Evolutionary conservation across 2,329 filamentous ascomycete genomes (phyloP), one percentile per base, ranked within the genome.

Genomic region (Leptographium galeiforme): DNA sequence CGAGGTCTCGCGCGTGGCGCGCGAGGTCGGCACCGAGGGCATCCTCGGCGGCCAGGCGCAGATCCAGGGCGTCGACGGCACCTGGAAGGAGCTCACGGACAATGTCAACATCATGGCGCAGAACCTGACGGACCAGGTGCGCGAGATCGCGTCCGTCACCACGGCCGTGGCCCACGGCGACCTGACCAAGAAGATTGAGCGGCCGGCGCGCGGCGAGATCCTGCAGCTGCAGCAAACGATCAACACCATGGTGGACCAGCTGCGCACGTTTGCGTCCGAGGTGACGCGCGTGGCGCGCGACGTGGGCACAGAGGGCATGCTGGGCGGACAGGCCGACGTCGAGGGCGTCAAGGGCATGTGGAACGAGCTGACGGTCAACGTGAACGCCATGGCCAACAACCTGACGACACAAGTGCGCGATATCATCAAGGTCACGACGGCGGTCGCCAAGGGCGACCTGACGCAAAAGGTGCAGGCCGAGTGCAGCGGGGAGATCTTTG

Each of bases 381-480:
- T 89, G 64, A 89, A 89, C 64, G 86, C 87, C 60, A 91, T 91
- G 87, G 87, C 87, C 63, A 87, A 89, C 64, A 90, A 90, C 64
- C 73, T 91, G 55, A 91, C 87, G 19, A 89, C 86, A 8, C 87
- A 91, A 74, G 87, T 98, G 60, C 85, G 91, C 67, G 93, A 97
- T 69, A 98, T 97, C 68, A 94, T 94, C 62, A 84, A 83, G 69
- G 82, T 85, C 58, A 85, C 82, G 36, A 85, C 82, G 36, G 82
- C 82, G 56, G 82, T 85, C 60, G 82, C 82, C 61, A 83, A 82
- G 69, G 91, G 91, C 70, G 93, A 98, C 67, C 76, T 98, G 62
- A 96, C 90, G 50, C 91, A 95, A 68, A 96, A 96, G 68, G 91
- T 98, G 41, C 89, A 95, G 68, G 90, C 90, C 57, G 89, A 88